Evolutionary conservation across 2,329 filamentous ascomycete species (phyloP).

Genomic region (Fusarium tricinctum): DNA sequence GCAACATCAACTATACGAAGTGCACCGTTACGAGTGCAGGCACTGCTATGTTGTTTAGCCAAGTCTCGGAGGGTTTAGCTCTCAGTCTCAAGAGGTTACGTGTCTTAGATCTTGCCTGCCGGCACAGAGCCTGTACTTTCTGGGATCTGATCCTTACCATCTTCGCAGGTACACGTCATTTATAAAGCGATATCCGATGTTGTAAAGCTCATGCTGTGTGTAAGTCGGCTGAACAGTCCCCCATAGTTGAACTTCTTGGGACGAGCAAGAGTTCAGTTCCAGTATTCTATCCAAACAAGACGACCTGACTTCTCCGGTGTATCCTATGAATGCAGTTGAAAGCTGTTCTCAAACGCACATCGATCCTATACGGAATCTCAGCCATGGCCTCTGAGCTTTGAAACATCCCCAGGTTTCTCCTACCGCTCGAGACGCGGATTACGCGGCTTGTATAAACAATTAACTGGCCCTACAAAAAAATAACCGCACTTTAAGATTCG

Average conservation of each 20-base stretch:
- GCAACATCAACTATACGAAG: constrained; percentile 27
- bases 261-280: not conserved
- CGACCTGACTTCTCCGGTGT: not conserved
- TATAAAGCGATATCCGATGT: not conserved
- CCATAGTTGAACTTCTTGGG: not conserved
- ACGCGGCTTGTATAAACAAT: not conserved
- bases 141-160: too few species aligned
- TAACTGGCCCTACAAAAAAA: constrained; percentile 9
- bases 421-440: not conserved
- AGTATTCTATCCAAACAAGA: not conserved
- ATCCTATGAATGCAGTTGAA: not conserved
- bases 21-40: constrained; percentile 10
- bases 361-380: too few species aligned
- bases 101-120: not conserved
- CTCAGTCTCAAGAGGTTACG: not conserved
- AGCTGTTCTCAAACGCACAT: not conserved
- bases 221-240: constrained; percentile 1
- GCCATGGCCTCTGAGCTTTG: not conserved
- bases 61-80: not conserved
- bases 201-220: not conserved
- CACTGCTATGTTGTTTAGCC: not conserved
- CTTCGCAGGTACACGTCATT: not conserved
- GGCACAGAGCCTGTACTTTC: too few species aligned
- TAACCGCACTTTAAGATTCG: constrained; percentile 6
- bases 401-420: too few species aligned